These are phyloP conservation scores for Zhuliangozyma blackwelliae DNA, from an alignment of 1,139 yeast genomes.

Conservation along the genomic window DNA sequence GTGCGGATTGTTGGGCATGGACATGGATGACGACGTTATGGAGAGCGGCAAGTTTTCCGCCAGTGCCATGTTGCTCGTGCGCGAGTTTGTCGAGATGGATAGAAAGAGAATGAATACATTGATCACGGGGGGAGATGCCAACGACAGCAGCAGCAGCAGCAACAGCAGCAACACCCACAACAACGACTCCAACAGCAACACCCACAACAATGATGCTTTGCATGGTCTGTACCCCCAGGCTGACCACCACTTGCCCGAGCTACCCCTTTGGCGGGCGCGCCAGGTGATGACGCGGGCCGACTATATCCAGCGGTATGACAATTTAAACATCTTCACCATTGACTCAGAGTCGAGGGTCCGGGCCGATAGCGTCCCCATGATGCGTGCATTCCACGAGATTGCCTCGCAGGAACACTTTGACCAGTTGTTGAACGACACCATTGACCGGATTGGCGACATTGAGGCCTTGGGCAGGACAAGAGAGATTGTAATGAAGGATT, in stretches of 20 bases:
- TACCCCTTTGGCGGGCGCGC: conserved; percentile 80
- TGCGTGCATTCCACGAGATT: conserved; percentile 83
- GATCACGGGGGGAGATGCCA: conserved; percentile 14
- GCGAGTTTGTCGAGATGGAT: conserved; percentile 70
- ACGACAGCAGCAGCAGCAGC: conserved; percentile 12
- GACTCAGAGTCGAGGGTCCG: conserved; percentile 71
- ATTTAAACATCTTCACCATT: conserved; percentile 72
- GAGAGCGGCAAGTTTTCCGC: conserved; percentile 76
- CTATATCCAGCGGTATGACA: conserved; percentile 70
- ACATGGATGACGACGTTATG: conserved; percentile 89
- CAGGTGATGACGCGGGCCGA: conserved; percentile 86
- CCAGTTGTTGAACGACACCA: conserved; percentile 61
- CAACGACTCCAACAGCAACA: no score
- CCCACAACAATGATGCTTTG: no score
- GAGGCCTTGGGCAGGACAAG: conserved; percentile 80
- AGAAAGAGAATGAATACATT: conserved; percentile 29
- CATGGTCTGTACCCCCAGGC: not conserved
- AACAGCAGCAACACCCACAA: not conserved
- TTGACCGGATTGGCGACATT: conserved; percentile 69
- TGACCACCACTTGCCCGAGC: conserved; percentile 61
- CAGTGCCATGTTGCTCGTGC: conserved; percentile 72
- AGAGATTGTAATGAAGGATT: conserved; percentile 71
- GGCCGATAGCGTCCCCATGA: conserved; percentile 85
- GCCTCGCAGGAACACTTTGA: conserved; percentile 70
- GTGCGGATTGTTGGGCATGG: conserved; percentile 71